A percentile compares a stretch with the other conserved stretches of the same genome.
phyloP scores from a whole-genome alignment of 139 green algal genomes.

The Bryopsis sp. region DNA sequence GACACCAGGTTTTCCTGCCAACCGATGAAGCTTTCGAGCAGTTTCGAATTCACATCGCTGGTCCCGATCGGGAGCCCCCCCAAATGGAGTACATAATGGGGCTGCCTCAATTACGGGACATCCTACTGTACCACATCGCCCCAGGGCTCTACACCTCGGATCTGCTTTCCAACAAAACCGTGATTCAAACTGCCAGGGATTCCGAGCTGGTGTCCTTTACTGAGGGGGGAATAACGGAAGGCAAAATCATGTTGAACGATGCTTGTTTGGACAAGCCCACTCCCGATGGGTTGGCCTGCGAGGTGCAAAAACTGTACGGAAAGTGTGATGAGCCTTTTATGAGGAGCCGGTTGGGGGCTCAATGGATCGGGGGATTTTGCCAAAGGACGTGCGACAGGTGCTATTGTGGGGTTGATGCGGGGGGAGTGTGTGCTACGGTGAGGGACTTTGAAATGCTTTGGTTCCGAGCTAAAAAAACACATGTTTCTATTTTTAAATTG shows the following conservation, averaged over 20 bases:
- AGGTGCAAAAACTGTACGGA: constrained; percentile 29
- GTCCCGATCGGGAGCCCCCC: constrained; percentile 23
- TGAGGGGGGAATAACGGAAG: constrained; percentile 23
- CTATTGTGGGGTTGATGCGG: constrained; percentile 31
- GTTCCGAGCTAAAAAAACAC: too few relatives aligned
- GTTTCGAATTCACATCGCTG: constrained; percentile 36
- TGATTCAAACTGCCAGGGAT: constrained; percentile 40
- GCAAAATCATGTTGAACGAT: constrained; percentile 39
- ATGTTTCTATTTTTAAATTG: too few relatives aligned
- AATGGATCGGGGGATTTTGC: constrained; percentile 59
- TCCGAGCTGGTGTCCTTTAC: constrained; percentile 48
- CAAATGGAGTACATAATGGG: constrained; percentile 30
- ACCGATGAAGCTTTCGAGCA: constrained; percentile 43
- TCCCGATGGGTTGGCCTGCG: constrained; percentile 21
- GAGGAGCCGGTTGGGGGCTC: constrained; percentile 35
- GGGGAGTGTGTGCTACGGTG: constrained; percentile 37
- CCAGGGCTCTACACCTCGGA: constrained; percentile 32
- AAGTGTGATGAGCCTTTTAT: constrained; percentile 44
- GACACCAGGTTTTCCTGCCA: too few relatives aligned
- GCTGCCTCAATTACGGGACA: constrained; percentile 47
- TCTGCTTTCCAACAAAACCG: constrained; percentile 51
- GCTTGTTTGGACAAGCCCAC: constrained; percentile 57
- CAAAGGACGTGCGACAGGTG: constrained; percentile 50
- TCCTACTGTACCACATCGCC: constrained; percentile 55
- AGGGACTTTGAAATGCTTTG: too few relatives aligned